A percentile compares a stretch with the other conserved stretches of the same genome.
Conservation (phyloP, 1,139 yeast genomes). For the Saccharomyces pastorianus region DNA sequence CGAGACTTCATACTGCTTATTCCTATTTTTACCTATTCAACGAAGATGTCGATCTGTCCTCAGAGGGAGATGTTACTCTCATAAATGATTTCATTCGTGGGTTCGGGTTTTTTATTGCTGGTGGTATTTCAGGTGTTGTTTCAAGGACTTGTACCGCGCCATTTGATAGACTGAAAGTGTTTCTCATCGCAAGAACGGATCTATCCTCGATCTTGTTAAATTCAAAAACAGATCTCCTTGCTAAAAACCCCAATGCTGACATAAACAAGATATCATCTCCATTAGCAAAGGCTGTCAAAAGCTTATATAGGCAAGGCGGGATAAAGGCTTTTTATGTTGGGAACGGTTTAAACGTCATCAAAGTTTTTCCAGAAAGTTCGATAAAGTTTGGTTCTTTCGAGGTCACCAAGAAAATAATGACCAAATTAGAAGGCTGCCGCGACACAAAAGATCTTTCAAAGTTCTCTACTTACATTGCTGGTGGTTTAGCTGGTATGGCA, state of each 20-base stretch:
- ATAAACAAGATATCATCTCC: slow-evolving; percentile 51
- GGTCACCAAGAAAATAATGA: slow-evolving; percentile 67
- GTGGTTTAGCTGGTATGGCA: slow-evolving; percentile 92
- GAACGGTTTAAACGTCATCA: slow-evolving; percentile 84
- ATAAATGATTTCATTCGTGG: slow-evolving; percentile 75
- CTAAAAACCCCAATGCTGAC: slow-evolving; percentile 33
- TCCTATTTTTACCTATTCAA: slow-evolving; percentile 48
- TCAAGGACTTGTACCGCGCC: slow-evolving; percentile 98
- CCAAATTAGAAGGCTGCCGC: slow-evolving; percentile 67
- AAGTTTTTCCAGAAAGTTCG: slow-evolving; percentile 95
- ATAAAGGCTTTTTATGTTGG: slow-evolving; percentile 84
- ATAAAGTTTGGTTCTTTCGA: slow-evolving; percentile 96
- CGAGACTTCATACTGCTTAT: slow-evolving; percentile 73
- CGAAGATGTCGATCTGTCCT: slow-evolving; percentile 66
- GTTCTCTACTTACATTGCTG: slow-evolving; percentile 76
- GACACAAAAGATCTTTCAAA: slow-evolving; percentile 69
- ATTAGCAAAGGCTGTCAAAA: slow-evolving; percentile 66
- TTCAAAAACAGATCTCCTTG: slow-evolving; percentile 43
- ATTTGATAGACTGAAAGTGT: slow-evolving; percentile 87
- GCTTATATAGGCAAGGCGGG: slow-evolving; percentile 86
- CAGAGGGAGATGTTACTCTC: slow-evolving; percentile 88
- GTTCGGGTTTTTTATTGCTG: slow-evolving; percentile 84
- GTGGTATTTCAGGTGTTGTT: slow-evolving; percentile 91
- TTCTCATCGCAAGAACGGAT: slow-evolving; percentile 85
- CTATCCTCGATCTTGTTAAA: slow-evolving; percentile 59